Conservation (phyloP, 2,329 filamentous ascomycete species). For the Cadophora gregata region DNA sequence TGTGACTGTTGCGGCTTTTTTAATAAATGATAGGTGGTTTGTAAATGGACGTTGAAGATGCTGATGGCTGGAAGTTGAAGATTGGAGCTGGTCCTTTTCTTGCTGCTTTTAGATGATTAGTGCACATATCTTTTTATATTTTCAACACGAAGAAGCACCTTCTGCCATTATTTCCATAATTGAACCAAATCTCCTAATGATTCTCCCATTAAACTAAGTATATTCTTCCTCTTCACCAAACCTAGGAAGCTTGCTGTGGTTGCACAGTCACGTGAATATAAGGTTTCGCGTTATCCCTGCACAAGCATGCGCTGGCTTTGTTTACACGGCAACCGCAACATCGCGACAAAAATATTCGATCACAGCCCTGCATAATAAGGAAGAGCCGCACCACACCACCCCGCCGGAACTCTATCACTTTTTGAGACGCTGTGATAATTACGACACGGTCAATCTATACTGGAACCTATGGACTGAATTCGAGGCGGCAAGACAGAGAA, state of each 20-base stretch:
- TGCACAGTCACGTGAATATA: slow-evolving; percentile 4
- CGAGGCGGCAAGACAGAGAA: not conserved
- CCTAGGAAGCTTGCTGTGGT: not conserved
- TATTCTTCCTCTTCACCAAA: not conserved
- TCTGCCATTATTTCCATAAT: too few species aligned
- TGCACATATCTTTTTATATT: too few species aligned
- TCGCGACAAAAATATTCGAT: slow-evolving; percentile 16
- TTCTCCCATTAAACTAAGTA: not conserved
- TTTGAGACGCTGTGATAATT: not conserved
- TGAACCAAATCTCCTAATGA: too few species aligned
- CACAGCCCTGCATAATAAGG: not conserved
- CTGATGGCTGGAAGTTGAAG: too few species aligned
- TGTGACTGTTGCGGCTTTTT: too few species aligned
- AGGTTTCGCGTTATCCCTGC: slow-evolving; percentile 14
- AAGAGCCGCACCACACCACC: not conserved
- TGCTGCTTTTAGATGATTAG: too few species aligned
- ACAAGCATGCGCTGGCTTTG: slow-evolving; percentile 18
- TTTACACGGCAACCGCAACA: slow-evolving; percentile 23
- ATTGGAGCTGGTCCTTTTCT: too few species aligned
- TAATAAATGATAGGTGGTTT: too few species aligned
- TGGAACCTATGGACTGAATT: not conserved
- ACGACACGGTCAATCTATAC: too few species aligned
- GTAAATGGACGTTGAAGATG: too few species aligned
- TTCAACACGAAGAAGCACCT: too few species aligned
- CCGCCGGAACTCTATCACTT: not conserved